Conservation (phyloP, 176 grass and related monocot genomes). For the Otatea glauca region DNA sequence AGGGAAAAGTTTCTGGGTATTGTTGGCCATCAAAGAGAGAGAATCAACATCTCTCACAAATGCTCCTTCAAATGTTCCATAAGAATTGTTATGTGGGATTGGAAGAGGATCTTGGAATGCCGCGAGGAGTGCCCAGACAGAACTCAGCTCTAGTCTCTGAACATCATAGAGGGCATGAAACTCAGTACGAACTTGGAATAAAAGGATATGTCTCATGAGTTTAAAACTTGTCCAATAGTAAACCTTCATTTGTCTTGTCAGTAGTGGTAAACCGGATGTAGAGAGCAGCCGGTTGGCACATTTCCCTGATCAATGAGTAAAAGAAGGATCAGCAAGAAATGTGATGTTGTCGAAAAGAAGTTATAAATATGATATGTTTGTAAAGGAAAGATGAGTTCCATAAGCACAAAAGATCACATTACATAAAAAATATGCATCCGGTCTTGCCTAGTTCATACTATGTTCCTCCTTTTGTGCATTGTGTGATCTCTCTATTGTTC, state of each 20-base stretch:
- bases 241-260: conserved; percentile 99
- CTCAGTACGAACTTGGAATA: conserved; percentile 27
- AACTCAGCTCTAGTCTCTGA: conserved; percentile 87
- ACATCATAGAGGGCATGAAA: conserved; percentile 29
- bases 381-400: not conserved
- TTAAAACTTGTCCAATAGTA: conserved; percentile 6
- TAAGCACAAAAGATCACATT: not conserved
- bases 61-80: conserved; percentile 74
- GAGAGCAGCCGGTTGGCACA: conserved; percentile 90
- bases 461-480: not conserved
- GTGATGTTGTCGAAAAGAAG: not conserved
- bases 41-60: conserved; percentile 85
- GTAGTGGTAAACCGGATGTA: conserved; percentile 76
- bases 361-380: conserved; percentile 6
- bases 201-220: not conserved
- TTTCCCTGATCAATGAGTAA: conserved; percentile 65
- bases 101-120: conserved; percentile 89
- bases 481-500: not conserved
- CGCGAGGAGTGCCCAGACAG: conserved; percentile 89
- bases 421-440: not conserved
- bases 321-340: conserved; percentile 32
- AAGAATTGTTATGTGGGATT: conserved; percentile 45
- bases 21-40: conserved; percentile 97
- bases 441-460: not conserved
- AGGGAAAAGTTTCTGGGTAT: conserved; percentile 73